A percentile compares a stretch with the other conserved stretches of the same genome.
phyloP scores from a whole-genome alignment of 2,329 filamentous ascomycete genomes.

The Talaromyces sp. region DNA sequence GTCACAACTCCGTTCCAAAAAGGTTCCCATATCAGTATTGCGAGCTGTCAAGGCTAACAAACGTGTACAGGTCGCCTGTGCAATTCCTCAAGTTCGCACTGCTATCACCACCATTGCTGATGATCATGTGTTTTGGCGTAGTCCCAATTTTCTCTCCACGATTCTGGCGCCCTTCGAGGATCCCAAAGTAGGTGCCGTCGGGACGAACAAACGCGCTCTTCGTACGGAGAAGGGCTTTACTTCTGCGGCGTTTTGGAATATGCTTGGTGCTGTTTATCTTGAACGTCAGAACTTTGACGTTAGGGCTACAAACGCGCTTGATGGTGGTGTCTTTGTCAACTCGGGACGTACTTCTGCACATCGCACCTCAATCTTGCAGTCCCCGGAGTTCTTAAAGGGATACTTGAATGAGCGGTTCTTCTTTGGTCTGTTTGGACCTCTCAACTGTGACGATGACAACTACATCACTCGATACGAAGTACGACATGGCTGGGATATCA shows the following conservation, averaged over 20 bases:
- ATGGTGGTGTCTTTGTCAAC: conserved; percentile 59
- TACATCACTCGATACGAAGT: conserved; percentile 55
- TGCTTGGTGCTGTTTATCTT: conserved; percentile 58
- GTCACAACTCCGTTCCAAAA: conserved; percentile 11
- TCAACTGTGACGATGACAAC: conserved; percentile 61
- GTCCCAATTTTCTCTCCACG: conserved; percentile 38
- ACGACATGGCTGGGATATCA: conserved; percentile 51
- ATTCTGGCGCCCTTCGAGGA: conserved; percentile 48
- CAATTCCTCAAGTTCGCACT: conserved; percentile 39
- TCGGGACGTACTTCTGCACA: conserved; percentile 56
- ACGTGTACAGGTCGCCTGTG: conserved; percentile 48
- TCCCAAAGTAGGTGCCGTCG: conserved; percentile 51
- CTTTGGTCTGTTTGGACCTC: conserved; percentile 43
- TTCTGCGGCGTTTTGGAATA: conserved; percentile 46
- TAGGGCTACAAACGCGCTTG: conserved; percentile 53
- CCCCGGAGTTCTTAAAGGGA: conserved; percentile 40
- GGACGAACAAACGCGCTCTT: conserved; percentile 55
- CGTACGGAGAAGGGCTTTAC: conserved; percentile 31
- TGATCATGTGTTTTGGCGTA: conserved; percentile 48
- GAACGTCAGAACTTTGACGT: conserved; percentile 63
- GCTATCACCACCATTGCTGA: conserved; percentile 49
- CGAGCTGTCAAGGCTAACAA: conserved; percentile 44
- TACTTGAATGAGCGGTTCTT: conserved; percentile 54
- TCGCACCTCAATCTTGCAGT: conserved; percentile 50
- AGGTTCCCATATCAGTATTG: conserved; percentile 27